Evolutionary conservation across 139 green algal species (phyloP).

Genomic region (Closterium sp.): DNA sequence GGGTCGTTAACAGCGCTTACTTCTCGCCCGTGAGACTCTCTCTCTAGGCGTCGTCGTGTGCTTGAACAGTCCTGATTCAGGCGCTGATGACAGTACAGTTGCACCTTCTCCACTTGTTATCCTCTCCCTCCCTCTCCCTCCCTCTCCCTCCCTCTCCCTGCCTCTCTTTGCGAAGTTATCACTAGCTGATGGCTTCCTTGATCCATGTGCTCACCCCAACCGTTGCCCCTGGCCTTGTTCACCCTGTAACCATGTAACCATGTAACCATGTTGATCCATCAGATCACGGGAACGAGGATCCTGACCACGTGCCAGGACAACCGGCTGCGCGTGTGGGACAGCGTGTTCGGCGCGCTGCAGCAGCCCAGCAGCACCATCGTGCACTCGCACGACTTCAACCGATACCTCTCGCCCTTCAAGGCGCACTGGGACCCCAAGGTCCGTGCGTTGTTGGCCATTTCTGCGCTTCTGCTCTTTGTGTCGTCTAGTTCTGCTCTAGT

Average conservation of each 20-base stretch:
- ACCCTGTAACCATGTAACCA: too few species aligned
- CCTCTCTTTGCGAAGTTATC: not conserved
- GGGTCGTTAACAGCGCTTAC: conserved; percentile 80
- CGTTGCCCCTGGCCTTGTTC: too few species aligned
- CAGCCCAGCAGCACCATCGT: conserved; percentile 70
- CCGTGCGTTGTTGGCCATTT: not conserved
- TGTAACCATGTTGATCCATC: too few species aligned
- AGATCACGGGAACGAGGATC: conserved; percentile 73
- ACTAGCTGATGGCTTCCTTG: not conserved
- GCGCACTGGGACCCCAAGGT: conserved; percentile 79
- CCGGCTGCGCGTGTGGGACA: conserved; percentile 80
- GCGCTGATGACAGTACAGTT: too few species aligned
- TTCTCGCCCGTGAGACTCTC: conserved; percentile 63
- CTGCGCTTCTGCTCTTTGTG: too few species aligned
- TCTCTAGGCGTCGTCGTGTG: too few species aligned
- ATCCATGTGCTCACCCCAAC: not conserved
- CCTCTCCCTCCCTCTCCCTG: not conserved
- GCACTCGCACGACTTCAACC: conserved; percentile 91
- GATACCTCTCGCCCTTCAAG: conserved; percentile 81
- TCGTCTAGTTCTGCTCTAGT: too few species aligned
- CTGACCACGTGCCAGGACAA: conserved; percentile 91
- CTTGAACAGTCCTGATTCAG: too few species aligned
- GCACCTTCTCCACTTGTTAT: too few species aligned
- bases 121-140: not conserved
- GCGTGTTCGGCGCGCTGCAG: conserved; percentile 39